These are phyloP conservation scores for Asparagopsis taxiformis DNA, from an alignment of 31 red algal genomes.

Conservation along the genomic window DNA sequence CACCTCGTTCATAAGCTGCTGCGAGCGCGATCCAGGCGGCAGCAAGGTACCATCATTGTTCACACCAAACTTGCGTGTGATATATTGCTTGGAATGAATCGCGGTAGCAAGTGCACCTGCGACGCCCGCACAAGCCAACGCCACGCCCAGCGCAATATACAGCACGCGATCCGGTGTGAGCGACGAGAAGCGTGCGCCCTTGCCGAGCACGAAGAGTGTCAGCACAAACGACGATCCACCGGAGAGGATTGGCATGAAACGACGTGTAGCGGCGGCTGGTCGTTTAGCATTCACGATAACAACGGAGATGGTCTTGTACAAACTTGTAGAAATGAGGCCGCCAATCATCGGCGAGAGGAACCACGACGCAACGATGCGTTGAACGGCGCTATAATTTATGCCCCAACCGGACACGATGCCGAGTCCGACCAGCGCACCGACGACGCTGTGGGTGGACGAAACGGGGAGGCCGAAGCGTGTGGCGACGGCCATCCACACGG, in stretches of 20 bases:
- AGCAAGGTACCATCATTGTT: constrained; percentile 21
- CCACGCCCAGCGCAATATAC: constrained; percentile 54
- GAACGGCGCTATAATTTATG: constrained; percentile 72
- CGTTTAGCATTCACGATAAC: constrained; percentile 79
- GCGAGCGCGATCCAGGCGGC: neutral
- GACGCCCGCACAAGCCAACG: constrained; percentile 57
- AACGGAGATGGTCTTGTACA: constrained; percentile 72
- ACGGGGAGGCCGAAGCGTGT: constrained; percentile 94
- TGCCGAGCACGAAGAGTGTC: constrained; percentile 79
- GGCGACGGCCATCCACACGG: constrained; percentile 88
- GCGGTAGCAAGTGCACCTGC: constrained; percentile 65
- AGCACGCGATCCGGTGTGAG: constrained; percentile 54
- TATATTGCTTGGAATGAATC: constrained; percentile 66
- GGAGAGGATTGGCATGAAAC: constrained; percentile 77
- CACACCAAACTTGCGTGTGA: constrained; percentile 61
- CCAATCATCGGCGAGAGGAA: constrained; percentile 92
- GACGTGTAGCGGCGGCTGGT: constrained; percentile 69
- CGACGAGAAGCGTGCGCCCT: constrained; percentile 48
- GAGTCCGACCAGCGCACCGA: constrained; percentile 89
- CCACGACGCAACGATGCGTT: constrained; percentile 83
- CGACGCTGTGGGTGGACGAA: constrained; percentile 93
- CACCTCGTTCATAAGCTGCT: neutral
- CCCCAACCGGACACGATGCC: constrained; percentile 91
- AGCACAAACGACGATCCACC: constrained; percentile 76
- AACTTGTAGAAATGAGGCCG: constrained; percentile 55